Evolutionary conservation across 805 yeast genomes (phyloP).

Genomic region (Candida ortonii): DNA sequence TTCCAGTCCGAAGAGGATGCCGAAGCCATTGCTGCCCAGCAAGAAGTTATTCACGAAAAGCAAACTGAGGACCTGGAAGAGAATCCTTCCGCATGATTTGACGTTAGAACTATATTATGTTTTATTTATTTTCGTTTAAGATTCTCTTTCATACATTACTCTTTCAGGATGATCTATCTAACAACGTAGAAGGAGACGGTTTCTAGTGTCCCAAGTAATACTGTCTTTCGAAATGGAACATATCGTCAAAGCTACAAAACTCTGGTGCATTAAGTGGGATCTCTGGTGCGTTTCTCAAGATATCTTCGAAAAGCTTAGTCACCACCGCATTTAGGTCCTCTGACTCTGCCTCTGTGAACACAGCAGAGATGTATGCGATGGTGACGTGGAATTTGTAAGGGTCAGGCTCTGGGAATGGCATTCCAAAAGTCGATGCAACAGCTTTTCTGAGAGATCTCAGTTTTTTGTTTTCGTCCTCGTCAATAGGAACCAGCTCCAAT

Average conservation of each 20-base stretch:
- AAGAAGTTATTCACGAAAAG: too few relatives aligned
- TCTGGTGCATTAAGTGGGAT: constrained; percentile 19
- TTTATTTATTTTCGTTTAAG: too few relatives aligned
- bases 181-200: too few relatives aligned
- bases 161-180: too few relatives aligned
- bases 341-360: constrained; percentile 17
- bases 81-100: too few relatives aligned
- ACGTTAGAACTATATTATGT: too few relatives aligned
- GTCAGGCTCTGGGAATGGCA: constrained; percentile 6
- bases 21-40: too few relatives aligned
- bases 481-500: constrained; percentile 13
- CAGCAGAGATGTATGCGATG: constrained; percentile 16
- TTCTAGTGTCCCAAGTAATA: constrained; percentile 8
- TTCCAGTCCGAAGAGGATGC: constrained; percentile 20
- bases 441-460: constrained; percentile 8
- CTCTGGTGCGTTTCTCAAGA: constrained; percentile 3
- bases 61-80: too few relatives aligned
- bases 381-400: constrained; percentile 18
- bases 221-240: constrained; percentile 19
- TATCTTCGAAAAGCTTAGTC: constrained; percentile 11
- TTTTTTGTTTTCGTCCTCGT: constrained; percentile 12
- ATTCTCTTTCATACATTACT: too few relatives aligned
- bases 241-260: constrained; percentile 18
- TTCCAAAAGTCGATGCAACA: constrained; percentile 11
- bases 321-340: constrained; percentile 9